phyloP scores from a whole-genome alignment of 345 rosid genomes.

The Pistacia atlantica region DNA sequence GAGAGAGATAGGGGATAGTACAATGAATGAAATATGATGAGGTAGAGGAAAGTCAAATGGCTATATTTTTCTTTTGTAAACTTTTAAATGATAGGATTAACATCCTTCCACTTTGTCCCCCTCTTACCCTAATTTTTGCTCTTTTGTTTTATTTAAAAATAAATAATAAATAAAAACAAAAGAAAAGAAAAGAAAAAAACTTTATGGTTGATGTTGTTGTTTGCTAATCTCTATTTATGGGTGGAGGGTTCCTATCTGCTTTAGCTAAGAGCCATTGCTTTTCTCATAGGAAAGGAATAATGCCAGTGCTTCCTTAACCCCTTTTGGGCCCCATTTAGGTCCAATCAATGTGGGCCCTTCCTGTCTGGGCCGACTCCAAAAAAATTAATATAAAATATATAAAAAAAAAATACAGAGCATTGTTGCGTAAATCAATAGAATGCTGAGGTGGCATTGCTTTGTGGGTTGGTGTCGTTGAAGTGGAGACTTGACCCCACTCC shows the following conservation, averaged over 20 bases:
- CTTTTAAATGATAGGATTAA: conserved; percentile 83
- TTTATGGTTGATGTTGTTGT: neutral
- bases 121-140: conserved; percentile 10
- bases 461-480: conserved; percentile 53
- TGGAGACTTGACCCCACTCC: conserved; percentile 52
- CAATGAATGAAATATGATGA: conserved; percentile 62
- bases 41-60: conserved; percentile 56
- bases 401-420: neutral
- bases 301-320: conserved; percentile 42
- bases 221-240: too few species aligned
- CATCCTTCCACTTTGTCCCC: conserved; percentile 98
- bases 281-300: conserved; percentile 56
- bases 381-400: neutral
- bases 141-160: neutral
- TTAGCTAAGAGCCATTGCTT: conserved; percentile 48
- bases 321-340: conserved; percentile 48
- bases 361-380: conserved; percentile 36
- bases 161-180: too few species aligned
- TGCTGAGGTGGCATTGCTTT: conserved; percentile 42
- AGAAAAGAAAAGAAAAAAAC: too few species aligned
- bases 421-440: conserved; percentile 46
- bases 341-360: conserved; percentile 50
- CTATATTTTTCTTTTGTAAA: conserved; percentile 31
- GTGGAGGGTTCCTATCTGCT: conserved; percentile 47
- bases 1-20: conserved; percentile 16